These are phyloP conservation scores for Ophiorrhiza pumila DNA, from an alignment of 257 asterid genomes.

Conservation along the genomic window DNA sequence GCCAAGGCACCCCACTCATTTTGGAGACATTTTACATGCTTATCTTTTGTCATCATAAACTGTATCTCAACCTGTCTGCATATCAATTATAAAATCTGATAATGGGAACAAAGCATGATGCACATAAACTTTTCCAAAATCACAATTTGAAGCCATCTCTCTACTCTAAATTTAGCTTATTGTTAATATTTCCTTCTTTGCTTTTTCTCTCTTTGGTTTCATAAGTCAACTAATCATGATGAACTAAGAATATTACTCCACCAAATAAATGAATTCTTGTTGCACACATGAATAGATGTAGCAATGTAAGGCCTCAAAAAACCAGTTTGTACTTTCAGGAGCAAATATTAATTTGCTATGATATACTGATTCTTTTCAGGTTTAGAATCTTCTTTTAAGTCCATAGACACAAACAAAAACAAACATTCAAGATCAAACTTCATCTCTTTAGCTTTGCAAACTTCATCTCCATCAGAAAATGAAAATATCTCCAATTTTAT, in stretches of 20 bases:
- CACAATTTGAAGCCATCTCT: not conserved
- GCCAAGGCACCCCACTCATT: slow-evolving; percentile 11
- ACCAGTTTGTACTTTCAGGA: too few species aligned
- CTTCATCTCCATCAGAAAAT: too few species aligned
- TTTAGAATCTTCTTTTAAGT: not conserved
- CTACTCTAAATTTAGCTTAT: not conserved
- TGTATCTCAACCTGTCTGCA: slow-evolving; percentile 12
- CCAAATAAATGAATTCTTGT: not conserved
- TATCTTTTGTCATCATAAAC: slow-evolving; percentile 29
- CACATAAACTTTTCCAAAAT: not conserved
- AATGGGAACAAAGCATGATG: slow-evolving; percentile 21
- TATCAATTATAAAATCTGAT: slow-evolving; percentile 5
- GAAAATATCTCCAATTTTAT: too few species aligned
- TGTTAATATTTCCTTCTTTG: not conserved
- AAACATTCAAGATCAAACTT: too few species aligned
- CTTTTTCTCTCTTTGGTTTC: not conserved
- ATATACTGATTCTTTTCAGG: not conserved
- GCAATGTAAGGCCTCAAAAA: not conserved
- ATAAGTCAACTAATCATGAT: slow-evolving; percentile 16
- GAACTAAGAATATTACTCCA: slow-evolving; percentile 5
- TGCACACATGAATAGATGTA: not conserved
- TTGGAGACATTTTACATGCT: slow-evolving; percentile 5
- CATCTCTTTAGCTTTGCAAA: too few species aligned
- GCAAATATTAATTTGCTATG: not conserved
- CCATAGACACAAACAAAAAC: too few species aligned